These are phyloP conservation scores for Paxillus ammoniavirescens DNA, from an alignment of 768 basidiomycete genomes.

Conservation along the genomic window DNA sequence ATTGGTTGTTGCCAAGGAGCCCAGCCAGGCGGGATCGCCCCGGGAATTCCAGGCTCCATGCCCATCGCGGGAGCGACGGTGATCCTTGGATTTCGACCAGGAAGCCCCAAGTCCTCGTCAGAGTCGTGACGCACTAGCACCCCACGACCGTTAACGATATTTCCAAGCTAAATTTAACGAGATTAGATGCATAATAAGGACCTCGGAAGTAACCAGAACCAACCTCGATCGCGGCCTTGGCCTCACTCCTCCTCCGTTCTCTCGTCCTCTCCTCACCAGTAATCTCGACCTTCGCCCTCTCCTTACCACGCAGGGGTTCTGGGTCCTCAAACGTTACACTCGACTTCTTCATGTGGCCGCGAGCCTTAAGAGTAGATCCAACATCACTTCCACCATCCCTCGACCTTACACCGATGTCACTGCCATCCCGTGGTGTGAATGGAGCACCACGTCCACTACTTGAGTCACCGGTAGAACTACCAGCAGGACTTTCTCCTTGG, in stretches of 20 bases:
- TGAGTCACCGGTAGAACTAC: constrained; percentile 81
- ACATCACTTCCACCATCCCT: constrained; percentile 21
- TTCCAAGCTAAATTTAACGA: constrained; percentile 63
- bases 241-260: constrained; percentile 76
- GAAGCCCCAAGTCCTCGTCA: constrained; percentile 37
- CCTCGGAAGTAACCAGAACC: constrained; percentile 9
- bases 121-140: constrained; percentile 53
- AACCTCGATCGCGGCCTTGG: constrained; percentile 88
- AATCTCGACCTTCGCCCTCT: constrained; percentile 29
- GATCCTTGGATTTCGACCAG: constrained; percentile 28
- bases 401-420: constrained; percentile 44
- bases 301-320: constrained; percentile 28
- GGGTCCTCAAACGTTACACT: constrained; percentile 74
- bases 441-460: constrained; percentile 69
- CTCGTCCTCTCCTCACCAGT: constrained; percentile 55
- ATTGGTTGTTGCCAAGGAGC: constrained; percentile 28
- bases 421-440: constrained; percentile 76
- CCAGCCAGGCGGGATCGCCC: constrained; percentile 37
- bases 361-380: constrained; percentile 28
- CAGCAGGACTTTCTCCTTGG: constrained; percentile 64
- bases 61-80: constrained; percentile 34
- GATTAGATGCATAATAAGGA: background rate
- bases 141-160: constrained; percentile 77
- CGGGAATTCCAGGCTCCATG: constrained; percentile 28
- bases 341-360: constrained; percentile 46